Evolutionary conservation across 139 green algal genomes (phyloP).

Genomic region (Edaphochlamys debaryana): DNA sequence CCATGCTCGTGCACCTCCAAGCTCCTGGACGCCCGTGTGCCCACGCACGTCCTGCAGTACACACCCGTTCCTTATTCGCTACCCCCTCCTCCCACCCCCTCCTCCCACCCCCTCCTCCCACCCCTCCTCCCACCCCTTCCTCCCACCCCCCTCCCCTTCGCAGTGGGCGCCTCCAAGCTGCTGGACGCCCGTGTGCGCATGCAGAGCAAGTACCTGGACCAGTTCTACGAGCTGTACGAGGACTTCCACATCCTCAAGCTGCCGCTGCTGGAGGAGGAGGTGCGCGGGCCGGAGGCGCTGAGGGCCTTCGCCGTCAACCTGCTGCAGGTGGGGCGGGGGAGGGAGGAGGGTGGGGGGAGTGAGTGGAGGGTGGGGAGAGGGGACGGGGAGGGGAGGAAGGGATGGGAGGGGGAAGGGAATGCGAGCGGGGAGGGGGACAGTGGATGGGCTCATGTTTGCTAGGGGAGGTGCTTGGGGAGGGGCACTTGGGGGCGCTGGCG

Average conservation of each 20-base stretch:
- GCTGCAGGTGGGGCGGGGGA: constrained; percentile 40
- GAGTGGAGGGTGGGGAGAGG: not conserved
- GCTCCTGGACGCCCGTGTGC: no score
- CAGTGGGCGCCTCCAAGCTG: constrained; percentile 67
- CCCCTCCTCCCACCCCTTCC: not conserved
- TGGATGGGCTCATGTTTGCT: no score
- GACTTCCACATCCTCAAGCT: constrained; percentile 91
- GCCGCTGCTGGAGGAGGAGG: constrained; percentile 92
- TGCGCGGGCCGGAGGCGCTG: constrained; percentile 74
- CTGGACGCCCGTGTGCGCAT: constrained; percentile 89
- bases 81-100: not conserved
- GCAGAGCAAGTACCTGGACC: constrained; percentile 94
- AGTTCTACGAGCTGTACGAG: constrained; percentile 97
- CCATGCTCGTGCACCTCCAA: no score
- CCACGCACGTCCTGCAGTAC: no score
- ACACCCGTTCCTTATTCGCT: not conserved
- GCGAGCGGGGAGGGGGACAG: no score
- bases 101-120: not conserved
- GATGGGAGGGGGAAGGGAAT: not conserved
- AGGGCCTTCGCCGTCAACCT: constrained; percentile 76
- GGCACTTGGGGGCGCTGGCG: no score
- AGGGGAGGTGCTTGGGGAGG: no score
- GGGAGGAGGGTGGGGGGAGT: not conserved
- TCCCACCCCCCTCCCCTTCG: not conserved
- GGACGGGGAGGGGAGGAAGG: not conserved